Evolutionary conservation across 805 yeast genomes (phyloP).

Genomic region (Monosporozyma aquatica): DNA sequence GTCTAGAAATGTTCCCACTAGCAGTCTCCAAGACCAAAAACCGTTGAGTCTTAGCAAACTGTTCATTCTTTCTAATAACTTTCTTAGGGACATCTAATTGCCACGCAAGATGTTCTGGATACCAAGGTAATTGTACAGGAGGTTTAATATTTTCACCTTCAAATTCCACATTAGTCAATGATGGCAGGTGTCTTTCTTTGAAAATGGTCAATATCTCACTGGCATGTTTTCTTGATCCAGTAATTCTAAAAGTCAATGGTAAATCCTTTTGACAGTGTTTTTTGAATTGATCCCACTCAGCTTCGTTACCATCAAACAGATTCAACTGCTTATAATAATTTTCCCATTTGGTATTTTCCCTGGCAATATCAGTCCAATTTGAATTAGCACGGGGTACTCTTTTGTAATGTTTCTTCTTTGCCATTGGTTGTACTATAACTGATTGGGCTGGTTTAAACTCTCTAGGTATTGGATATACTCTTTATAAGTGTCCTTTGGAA

Average conservation of each 20-base stretch:
- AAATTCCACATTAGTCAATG: constrained; percentile 52
- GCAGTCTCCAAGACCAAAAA: constrained; percentile 90
- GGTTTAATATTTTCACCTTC: constrained; percentile 63
- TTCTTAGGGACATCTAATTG: constrained; percentile 87
- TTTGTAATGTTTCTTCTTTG: constrained; percentile 4
- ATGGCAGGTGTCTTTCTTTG: constrained; percentile 62
- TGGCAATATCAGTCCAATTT: constrained; percentile 59
- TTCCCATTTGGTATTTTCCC: constrained; percentile 83
- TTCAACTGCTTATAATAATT: constrained; percentile 64
- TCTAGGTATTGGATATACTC: too few species aligned
- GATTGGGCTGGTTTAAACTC: too few species aligned
- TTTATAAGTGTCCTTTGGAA: too few species aligned
- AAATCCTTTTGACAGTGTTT: constrained; percentile 64
- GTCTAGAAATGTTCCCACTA: constrained; percentile 93
- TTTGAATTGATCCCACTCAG: constrained; percentile 68
- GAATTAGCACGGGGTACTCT: constrained; percentile 27
- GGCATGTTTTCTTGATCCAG: constrained; percentile 84
- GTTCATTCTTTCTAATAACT: constrained; percentile 81
- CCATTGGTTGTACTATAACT: too few species aligned
- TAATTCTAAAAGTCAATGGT: constrained; percentile 89
- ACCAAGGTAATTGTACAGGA: constrained; percentile 75
- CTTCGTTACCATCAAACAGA: constrained; percentile 53
- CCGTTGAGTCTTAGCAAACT: constrained; percentile 78
- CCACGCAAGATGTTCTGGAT: constrained; percentile 84
- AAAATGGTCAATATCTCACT: constrained; percentile 65